Evolutionary conservation across 2,329 filamentous ascomycete genomes (phyloP).

Genomic region (Aureobasidium sp.): DNA sequence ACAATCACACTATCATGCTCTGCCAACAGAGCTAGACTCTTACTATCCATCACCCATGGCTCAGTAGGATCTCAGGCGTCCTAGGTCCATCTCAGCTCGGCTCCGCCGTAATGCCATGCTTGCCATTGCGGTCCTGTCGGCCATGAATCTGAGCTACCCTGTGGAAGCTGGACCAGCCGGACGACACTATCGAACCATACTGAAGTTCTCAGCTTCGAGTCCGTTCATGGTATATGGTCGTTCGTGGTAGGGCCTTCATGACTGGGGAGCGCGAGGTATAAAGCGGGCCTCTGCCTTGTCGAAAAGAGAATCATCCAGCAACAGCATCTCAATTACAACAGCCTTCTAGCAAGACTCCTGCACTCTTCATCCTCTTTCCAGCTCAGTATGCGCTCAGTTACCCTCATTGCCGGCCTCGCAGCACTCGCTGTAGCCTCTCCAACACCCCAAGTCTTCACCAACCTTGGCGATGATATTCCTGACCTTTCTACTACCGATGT

Average conservation of each 20-base stretch:
- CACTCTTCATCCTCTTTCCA: not conserved
- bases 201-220: not conserved
- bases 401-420: not conserved
- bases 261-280: not conserved
- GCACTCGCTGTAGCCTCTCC: not conserved
- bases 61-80: not conserved
- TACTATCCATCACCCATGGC: not conserved
- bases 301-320: not conserved
- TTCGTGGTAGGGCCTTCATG: not conserved
- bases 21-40: not conserved
- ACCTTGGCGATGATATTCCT: not conserved
- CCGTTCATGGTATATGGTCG: not conserved
- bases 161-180: not conserved
- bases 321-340: not conserved
- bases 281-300: not conserved
- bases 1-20: not conserved
- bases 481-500: not conserved
- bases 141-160: not conserved
- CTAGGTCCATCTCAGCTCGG: not conserved
- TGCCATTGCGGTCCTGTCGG: not conserved
- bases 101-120: not conserved
- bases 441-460: not conserved
- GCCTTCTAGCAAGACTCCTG: not conserved
- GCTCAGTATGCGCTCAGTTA: not conserved
- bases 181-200: not conserved